phyloP scores from a whole-genome alignment of 2,329 filamentous ascomycete species.

The Curvularia hawaiiensis region DNA sequence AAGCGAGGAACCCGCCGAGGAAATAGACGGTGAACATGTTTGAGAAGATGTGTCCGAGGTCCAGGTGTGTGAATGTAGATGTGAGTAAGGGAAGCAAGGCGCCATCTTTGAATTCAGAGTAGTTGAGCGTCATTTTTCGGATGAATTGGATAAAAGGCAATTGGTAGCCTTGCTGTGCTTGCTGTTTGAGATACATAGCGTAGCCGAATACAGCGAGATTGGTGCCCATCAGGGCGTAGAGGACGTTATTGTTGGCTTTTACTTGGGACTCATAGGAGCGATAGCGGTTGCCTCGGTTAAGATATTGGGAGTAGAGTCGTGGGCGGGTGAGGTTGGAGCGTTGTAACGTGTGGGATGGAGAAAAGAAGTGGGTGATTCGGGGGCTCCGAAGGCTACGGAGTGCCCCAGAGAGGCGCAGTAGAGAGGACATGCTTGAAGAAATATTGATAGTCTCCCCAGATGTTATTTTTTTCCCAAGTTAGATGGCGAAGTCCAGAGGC shows the following conservation, averaged over 20 bases:
- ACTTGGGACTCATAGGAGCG: conserved; percentile 5
- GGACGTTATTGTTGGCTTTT: conserved; percentile 25
- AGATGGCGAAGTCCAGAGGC: background rate
- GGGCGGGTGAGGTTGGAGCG: conserved; percentile 13
- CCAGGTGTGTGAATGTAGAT: conserved; percentile 47
- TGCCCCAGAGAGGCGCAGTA: conserved; percentile 15
- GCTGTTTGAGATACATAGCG: conserved; percentile 41
- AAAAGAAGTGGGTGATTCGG: conserved; percentile 28
- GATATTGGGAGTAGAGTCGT: conserved; percentile 9
- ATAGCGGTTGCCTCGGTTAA: background rate
- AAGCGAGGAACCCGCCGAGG: conserved; percentile 44
- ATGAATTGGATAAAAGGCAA: conserved; percentile 22
- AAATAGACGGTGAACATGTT: conserved; percentile 51
- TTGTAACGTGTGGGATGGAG: conserved; percentile 14
- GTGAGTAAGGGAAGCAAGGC: conserved; percentile 49
- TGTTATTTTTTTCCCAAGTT: background rate
- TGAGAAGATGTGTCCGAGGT: conserved; percentile 44
- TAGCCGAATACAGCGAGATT: conserved; percentile 50
- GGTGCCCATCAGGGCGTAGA: conserved; percentile 47
- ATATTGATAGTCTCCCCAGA: background rate
- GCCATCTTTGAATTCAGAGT: conserved; percentile 33
- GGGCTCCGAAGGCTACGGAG: conserved; percentile 15
- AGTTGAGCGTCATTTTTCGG: conserved; percentile 44
- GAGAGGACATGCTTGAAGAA: conserved; percentile 11
- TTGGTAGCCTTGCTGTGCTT: conserved; percentile 26